Percentiles rank a stretch among this genome's conserved stretches.
Evolutionary conservation across 352 stramenopile species (phyloP).

Genomic region (Peronospora belbahrii): DNA sequence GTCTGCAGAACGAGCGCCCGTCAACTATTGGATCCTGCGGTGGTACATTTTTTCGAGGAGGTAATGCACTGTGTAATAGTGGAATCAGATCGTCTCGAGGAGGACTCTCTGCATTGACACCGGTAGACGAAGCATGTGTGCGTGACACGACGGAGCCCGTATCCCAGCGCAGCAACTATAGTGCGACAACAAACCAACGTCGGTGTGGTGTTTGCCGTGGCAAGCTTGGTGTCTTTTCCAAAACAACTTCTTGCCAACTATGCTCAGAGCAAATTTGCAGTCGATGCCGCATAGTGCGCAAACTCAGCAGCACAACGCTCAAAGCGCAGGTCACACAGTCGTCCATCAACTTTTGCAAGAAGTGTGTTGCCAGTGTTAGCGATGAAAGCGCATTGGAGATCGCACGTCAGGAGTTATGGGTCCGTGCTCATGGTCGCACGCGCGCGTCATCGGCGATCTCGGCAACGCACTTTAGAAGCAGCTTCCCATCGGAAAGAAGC

Average conservation of each 20-base stretch:
- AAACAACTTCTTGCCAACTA: conserved; percentile 31
- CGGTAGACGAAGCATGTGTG: conserved; percentile 18
- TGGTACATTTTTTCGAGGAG: neutral
- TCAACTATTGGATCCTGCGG: conserved; percentile 11
- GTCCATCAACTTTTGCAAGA: conserved; percentile 57
- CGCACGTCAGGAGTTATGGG: conserved; percentile 48
- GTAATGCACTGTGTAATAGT: too few species aligned
- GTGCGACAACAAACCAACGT: conserved; percentile 5
- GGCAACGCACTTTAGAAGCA: conserved; percentile 12
- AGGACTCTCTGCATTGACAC: conserved; percentile 19
- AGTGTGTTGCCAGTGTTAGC: conserved; percentile 42
- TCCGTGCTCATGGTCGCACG: conserved; percentile 23
- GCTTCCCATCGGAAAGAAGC: conserved; percentile 36
- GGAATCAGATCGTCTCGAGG: conserved; percentile 14
- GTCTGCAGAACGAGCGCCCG: conserved; percentile 35
- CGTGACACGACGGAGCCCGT: conserved; percentile 20
- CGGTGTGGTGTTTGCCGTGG: conserved; percentile 32
- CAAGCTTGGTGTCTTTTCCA: conserved; percentile 27
- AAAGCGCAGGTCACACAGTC: conserved; percentile 36
- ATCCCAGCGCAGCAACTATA: conserved; percentile 24
- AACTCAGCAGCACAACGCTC: conserved; percentile 38
- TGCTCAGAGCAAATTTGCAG: conserved; percentile 37
- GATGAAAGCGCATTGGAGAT: conserved; percentile 55
- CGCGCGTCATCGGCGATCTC: conserved; percentile 29
- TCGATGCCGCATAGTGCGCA: conserved; percentile 37